phyloP scores from a whole-genome alignment of 2,329 filamentous ascomycete genomes.

The Blastomyces gilchristii region DNA sequence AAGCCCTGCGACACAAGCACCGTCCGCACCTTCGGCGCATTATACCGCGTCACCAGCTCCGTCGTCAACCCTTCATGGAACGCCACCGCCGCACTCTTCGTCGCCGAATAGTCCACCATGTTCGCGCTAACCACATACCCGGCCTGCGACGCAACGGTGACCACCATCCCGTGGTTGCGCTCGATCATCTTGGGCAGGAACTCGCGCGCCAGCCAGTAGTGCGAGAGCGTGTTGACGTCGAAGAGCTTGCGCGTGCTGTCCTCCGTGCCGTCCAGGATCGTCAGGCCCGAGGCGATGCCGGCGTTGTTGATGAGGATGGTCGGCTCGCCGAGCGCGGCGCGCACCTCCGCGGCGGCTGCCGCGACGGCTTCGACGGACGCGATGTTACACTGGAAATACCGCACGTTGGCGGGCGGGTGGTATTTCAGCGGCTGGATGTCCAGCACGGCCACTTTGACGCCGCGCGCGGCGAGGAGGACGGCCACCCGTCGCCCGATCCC shows the following conservation, averaged over 20 bases:
- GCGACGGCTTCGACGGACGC: conserved; percentile 47
- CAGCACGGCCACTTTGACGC: conserved; percentile 59
- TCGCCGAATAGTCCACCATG: conserved; percentile 58
- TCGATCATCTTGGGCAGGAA: conserved; percentile 58
- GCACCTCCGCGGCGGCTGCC: conserved; percentile 45
- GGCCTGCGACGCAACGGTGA: conserved; percentile 58
- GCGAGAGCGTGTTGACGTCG: conserved; percentile 58
- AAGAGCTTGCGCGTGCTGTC: conserved; percentile 56
- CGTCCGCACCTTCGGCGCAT: conserved; percentile 54
- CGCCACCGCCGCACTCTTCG: conserved; percentile 55
- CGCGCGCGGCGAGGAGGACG: conserved; percentile 52
- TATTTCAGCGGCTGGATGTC: conserved; percentile 54
- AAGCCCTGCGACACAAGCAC: conserved; percentile 56
- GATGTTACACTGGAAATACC: conserved; percentile 62
- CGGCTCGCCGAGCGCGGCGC: conserved; percentile 46
- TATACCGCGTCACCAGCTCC: conserved; percentile 51
- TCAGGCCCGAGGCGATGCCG: conserved; percentile 51
- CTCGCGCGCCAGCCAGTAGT: conserved; percentile 55
- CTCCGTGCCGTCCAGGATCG: conserved; percentile 49
- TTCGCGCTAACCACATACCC: conserved; percentile 51
- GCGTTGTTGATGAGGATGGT: conserved; percentile 66
- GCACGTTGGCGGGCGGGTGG: conserved; percentile 34
- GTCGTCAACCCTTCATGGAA: conserved; percentile 57
- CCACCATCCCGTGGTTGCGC: conserved; percentile 60
- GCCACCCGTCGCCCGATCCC: conserved; percentile 63